Evolutionary conservation across 2,329 filamentous ascomycete genomes (phyloP).

Genomic region (Monosporascus sp.): DNA sequence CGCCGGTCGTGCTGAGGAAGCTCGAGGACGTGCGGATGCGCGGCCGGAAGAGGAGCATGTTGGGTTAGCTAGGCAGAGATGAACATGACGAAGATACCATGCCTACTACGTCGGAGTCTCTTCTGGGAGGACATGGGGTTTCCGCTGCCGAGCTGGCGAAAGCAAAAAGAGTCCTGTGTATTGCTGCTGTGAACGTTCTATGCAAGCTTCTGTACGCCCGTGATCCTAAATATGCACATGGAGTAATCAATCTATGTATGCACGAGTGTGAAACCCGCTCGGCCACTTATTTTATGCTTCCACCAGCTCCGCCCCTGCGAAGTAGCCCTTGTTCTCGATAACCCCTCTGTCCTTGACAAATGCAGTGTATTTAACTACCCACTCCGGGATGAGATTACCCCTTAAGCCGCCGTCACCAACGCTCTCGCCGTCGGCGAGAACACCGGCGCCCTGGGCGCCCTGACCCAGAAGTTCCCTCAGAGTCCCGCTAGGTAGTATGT

Average conservation of each 20-base stretch:
- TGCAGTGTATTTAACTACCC: conserved; percentile 96
- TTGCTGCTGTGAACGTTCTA: background rate
- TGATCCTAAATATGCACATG: conserved; percentile 8
- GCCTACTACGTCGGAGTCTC: background rate
- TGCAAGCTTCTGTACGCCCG: conserved; percentile 8
- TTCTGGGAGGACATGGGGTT: no score
- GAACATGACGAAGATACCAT: background rate
- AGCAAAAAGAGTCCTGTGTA: no score
- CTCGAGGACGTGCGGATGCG: conserved; percentile 90
- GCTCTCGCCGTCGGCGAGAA: conserved; percentile 59
- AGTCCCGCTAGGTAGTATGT: conserved; percentile 82
- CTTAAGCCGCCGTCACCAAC: conserved; percentile 52
- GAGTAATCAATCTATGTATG: background rate
- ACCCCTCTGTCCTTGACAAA: conserved; percentile 91
- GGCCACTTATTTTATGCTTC: conserved; percentile 17
- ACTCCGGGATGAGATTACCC: conserved; percentile 79
- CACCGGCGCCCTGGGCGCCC: conserved; percentile 64
- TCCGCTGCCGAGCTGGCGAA: no score
- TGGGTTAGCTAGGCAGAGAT: conserved; percentile 54
- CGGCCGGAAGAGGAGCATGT: conserved; percentile 93
- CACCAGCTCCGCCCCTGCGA: conserved; percentile 72
- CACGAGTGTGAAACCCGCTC: no score
- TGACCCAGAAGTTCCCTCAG: conserved; percentile 76
- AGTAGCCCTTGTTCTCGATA: conserved; percentile 97
- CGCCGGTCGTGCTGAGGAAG: conserved; percentile 67